Percentiles rank a stretch among this genome's conserved stretches.
Evolutionary conservation across 2,329 filamentous ascomycete species (phyloP).

Genomic region (Didymella pinodella): DNA sequence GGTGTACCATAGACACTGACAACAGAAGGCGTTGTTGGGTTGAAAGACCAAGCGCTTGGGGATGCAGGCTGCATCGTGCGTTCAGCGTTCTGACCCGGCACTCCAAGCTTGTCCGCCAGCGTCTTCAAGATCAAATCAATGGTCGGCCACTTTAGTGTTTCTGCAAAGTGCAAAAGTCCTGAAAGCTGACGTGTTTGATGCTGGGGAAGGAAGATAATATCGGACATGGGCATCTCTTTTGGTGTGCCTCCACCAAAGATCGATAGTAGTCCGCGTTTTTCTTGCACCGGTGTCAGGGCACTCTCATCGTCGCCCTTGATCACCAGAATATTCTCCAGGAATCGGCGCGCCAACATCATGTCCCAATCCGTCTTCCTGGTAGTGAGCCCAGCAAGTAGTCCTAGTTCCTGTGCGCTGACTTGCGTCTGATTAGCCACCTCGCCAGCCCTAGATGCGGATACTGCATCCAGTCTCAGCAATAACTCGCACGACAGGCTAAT

Average conservation of each 20-base stretch:
- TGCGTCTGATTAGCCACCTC: constrained; percentile 51
- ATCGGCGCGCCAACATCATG: constrained; percentile 61
- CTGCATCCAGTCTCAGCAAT: constrained; percentile 61
- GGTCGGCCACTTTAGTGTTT: constrained; percentile 60
- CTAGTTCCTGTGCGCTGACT: constrained; percentile 55
- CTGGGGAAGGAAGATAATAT: constrained; percentile 47
- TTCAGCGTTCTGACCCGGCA: constrained; percentile 24
- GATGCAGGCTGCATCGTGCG: constrained; percentile 27
- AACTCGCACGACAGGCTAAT: constrained; percentile 63
- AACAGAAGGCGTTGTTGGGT: constrained; percentile 39
- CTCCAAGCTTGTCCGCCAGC: constrained; percentile 49
- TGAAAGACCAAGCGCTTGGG: constrained; percentile 34
- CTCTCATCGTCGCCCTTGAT: constrained; percentile 36
- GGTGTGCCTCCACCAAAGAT: constrained; percentile 34
- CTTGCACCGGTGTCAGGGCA: constrained; percentile 27
- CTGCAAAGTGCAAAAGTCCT: constrained; percentile 61
- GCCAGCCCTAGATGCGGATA: constrained; percentile 43
- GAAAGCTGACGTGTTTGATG: constrained; percentile 55
- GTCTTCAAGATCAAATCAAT: constrained; percentile 49
- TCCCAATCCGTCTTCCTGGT: constrained; percentile 65
- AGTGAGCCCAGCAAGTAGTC: constrained; percentile 56
- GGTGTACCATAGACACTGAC: constrained; percentile 52
- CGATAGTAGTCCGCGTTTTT: constrained; percentile 40
- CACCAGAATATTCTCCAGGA: constrained; percentile 61
- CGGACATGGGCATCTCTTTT: constrained; percentile 31